phyloP scores from a whole-genome alignment of 371 early-diverging fungal species.

The Umbelopsis sp. region DNA sequence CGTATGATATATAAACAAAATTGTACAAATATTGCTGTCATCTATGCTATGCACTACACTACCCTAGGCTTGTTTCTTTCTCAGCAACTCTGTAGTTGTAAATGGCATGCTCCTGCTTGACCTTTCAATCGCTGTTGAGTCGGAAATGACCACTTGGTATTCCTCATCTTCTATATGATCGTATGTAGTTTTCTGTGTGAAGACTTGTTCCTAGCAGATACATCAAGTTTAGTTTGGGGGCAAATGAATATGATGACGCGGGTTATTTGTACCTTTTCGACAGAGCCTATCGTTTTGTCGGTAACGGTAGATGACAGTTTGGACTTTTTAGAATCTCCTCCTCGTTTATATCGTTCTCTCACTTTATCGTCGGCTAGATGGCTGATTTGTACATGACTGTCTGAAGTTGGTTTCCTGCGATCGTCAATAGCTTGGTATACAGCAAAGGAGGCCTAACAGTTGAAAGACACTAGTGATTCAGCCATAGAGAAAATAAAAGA shows the following conservation, averaged over 20 bases:
- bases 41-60: background rate
- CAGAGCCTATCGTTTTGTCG: background rate
- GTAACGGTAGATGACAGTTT: background rate
- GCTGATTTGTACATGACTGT: background rate
- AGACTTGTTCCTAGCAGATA: too few relatives aligned
- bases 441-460: background rate
- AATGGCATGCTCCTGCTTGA: background rate
- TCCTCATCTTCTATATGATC: background rate
- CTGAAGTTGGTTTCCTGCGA: background rate
- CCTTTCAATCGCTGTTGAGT: background rate
- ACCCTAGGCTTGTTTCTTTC: background rate
- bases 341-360: background rate
- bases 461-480: background rate
- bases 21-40: too few relatives aligned
- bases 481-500: background rate
- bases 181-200: background rate
- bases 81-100: background rate
- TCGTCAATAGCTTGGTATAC: background rate
- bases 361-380: constrained; percentile 14
- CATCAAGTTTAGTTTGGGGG: too few relatives aligned
- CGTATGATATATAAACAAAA: too few relatives aligned
- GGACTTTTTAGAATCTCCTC: background rate
- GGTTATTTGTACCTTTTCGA: background rate
- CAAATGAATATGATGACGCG: too few relatives aligned
- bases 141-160: background rate